Evolutionary conservation across 495 filamentous ascomycete species (phyloP), one percentile per base, ranked within the genome.

Genomic region (Penicillium salamii): DNA sequence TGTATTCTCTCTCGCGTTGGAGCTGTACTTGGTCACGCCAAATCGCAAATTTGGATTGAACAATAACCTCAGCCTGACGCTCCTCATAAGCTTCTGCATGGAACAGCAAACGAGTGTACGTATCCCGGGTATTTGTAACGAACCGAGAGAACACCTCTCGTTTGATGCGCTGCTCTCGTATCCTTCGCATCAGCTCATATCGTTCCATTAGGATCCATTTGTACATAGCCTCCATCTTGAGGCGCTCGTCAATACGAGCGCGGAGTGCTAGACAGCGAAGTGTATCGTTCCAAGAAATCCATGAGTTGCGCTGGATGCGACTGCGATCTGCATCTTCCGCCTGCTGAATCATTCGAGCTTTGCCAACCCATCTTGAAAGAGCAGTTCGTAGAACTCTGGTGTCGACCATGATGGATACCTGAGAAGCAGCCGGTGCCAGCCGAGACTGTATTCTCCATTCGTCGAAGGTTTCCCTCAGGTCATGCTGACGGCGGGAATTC

Each of bases 281-380:
- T 13, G 67, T 74, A 65, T 87, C 82, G 46, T 86, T 87, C 86
- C 86, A 90, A 11, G 71, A 58, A 1, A 79, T 81, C 76, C 78
- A 85, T 7, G 79, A 67, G 57, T 81, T 83, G 23, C 77, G 76
- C 36, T 85, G 52, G 29, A 83, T 59, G 33, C 82, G 73, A 49
- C 67, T 47, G 20, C 64, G 74, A 54, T 86, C 72, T 34, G 84
- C 66, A 29, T 72, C 66, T 12, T 67, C 57, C n/a, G 86, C 85
- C 59, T 79, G 74, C n/a, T 69, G 65, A 20, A 74, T 62, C 45
- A 76, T 71, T 24, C 69, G 69, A 4, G 72, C 61, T 14, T 78
- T 77, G 1, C 66, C 63, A 6, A 76, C 57, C 81, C 86, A 87
- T 35, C 67, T 64, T 5, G 52, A 53, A 20, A 85, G 77, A 23